phyloP scores from a whole-genome alignment of 2,329 filamentous ascomycete species.

The Arthrobotrys entomopaga region DNA sequence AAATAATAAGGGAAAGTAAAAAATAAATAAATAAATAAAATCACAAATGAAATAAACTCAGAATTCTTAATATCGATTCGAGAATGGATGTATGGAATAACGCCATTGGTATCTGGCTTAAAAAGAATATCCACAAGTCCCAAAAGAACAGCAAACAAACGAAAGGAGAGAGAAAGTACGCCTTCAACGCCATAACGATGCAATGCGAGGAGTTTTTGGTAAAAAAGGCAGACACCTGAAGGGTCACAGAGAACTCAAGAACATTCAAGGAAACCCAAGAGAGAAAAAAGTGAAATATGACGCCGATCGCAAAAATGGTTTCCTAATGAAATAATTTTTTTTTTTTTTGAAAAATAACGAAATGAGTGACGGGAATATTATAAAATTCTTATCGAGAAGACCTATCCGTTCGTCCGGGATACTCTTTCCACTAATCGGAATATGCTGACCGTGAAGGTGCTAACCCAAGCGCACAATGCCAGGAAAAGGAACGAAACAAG shows the following conservation, averaged over 20 bases:
- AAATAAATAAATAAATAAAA: conserved; percentile 2
- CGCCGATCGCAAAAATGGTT: conserved; percentile 7
- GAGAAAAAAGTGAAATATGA: conserved; percentile 23
- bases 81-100: conserved; percentile 4
- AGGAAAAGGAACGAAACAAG: conserved; percentile 82
- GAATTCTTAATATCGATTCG: background rate
- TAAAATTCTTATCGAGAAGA: background rate
- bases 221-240: conserved; percentile 17
- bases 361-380: conserved; percentile 31
- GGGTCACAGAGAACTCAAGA: conserved; percentile 19
- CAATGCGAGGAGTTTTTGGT: conserved; percentile 19
- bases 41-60: conserved; percentile 34
- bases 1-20: too few relatives aligned
- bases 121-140: background rate
- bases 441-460: conserved; percentile 87
- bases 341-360: conserved; percentile 1
- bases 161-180: conserved; percentile 35
- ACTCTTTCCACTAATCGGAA: conserved; percentile 74
- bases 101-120: conserved; percentile 31
- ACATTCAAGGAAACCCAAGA: conserved; percentile 19
- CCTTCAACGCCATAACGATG: conserved; percentile 42
- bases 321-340: too few relatives aligned
- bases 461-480: conserved; percentile 86
- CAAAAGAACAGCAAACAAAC: conserved; percentile 11
- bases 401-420: conserved; percentile 51